These are phyloP conservation scores for Volutella citrinella DNA, from an alignment of 2,329 filamentous ascomycete species.

Conservation along the genomic window DNA sequence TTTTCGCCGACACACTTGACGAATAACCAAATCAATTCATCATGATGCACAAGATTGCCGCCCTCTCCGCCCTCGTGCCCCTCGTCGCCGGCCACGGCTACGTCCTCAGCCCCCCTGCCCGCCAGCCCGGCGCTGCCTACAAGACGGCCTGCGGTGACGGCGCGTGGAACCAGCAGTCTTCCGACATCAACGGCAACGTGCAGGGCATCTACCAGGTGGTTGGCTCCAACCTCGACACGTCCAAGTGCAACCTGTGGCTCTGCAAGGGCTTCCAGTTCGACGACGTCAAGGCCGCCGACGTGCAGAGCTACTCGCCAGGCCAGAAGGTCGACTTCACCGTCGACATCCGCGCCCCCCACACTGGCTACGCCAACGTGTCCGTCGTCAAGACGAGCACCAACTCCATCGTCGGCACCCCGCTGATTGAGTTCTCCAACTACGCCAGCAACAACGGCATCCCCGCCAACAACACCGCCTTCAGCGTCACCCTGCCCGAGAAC, in stretches of 20 bases:
- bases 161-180: constrained; percentile 30
- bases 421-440: constrained; percentile 55
- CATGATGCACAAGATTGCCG: constrained; percentile 23
- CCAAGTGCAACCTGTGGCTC: constrained; percentile 39
- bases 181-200: constrained; percentile 38
- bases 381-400: constrained; percentile 53
- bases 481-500: constrained; percentile 50
- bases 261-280: constrained; percentile 46
- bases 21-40: constrained; percentile 1
- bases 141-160: constrained; percentile 41
- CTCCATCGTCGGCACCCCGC: constrained; percentile 47
- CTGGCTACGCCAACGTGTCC: constrained; percentile 52
- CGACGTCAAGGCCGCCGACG: constrained; percentile 39
- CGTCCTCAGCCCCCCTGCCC: constrained; percentile 39
- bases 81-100: constrained; percentile 42
- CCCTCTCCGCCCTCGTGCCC: constrained; percentile 23
- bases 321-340: constrained; percentile 41
- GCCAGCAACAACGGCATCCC: constrained; percentile 42
- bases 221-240: constrained; percentile 18
- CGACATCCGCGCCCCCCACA: constrained; percentile 42
- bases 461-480: constrained; percentile 47
- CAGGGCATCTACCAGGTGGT: constrained; percentile 34
- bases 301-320: constrained; percentile 42
- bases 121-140: constrained; percentile 41
- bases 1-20: constrained; percentile 1